Percentiles rank a stretch among this genome's conserved stretches.
Evolutionary conservation across 1,139 yeast species (phyloP).

Genomic region (Citeromyces hawaiiensis): DNA sequence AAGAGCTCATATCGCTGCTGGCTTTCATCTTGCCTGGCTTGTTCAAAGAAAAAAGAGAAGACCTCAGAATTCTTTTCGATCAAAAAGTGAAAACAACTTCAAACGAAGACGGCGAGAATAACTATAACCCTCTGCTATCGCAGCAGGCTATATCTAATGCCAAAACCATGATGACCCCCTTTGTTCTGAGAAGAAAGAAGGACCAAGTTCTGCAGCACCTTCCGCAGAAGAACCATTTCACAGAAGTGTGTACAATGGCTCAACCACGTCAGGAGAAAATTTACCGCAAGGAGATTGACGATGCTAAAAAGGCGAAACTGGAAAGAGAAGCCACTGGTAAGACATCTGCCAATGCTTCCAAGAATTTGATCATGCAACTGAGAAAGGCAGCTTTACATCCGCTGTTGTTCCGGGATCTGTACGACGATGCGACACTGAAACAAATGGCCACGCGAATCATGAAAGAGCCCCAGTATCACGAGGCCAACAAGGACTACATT

Average conservation of each 20-base stretch:
- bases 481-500: conserved; percentile 64
- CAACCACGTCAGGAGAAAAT: conserved; percentile 37
- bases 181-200: conserved; percentile 83
- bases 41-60: conserved; percentile 73
- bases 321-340: conserved; percentile 21
- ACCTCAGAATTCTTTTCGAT: conserved; percentile 67
- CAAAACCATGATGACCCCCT: conserved; percentile 97
- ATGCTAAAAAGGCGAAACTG: conserved; percentile 34
- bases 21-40: conserved; percentile 83
- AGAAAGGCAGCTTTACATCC: conserved; percentile 74
- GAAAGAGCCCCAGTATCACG: conserved; percentile 65
- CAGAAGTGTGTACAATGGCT: conserved; percentile 53
- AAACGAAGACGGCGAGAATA: conserved; percentile 16
- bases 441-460: conserved; percentile 69
- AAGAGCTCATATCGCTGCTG: conserved; percentile 77
- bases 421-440: conserved; percentile 35
- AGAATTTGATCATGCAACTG: conserved; percentile 54
- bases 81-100: conserved; percentile 62
- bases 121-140: conserved; percentile 71
- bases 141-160: conserved; percentile 89
- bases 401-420: conserved; percentile 48
- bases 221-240: conserved; percentile 59
- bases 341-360: conserved; percentile 20
- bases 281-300: conserved; percentile 43
- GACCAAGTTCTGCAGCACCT: conserved; percentile 82